Base-by-base conservation (phyloP, 495 filamentous ascomycete genomes). In the Hypoxylon fuscum region DNA sequence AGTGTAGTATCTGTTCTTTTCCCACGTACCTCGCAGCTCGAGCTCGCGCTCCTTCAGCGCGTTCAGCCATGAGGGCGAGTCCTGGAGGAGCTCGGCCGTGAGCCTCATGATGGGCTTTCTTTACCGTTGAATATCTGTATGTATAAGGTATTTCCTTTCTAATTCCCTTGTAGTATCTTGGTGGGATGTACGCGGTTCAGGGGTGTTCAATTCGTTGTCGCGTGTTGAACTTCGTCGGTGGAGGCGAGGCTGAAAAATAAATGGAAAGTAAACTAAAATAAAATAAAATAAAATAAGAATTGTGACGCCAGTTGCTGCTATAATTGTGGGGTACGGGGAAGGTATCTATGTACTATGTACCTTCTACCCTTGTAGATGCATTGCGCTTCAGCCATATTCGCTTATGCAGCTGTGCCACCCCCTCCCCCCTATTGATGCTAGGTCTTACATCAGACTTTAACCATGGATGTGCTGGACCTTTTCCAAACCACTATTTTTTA, bases 1-100 rank as follows among this genome's bases (percentile, higher is more conserved):
- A 85, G 88, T 92, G 92, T 89, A 96, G 92, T 88, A 96, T 93
- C 93, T 93, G 90, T 81, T 87, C 92, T 94, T 97, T 93, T 90
- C 91, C 88, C 85, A 93, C 92, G 89, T 87, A 99, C 96, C 96
- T 98, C 96, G 88, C 67, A 99, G 92, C 83, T 97, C 93, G 71
- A 99, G 85, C 85, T 99, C 96, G 71, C 96, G 91, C 81, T 99
- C 95, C 76, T 91, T 93, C 78, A 98, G 83, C 62, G 94, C 91
- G 81, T 98, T 98, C 71, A 97, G 90, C 86, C 96, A 99, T 74
- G 92, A 96, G 57, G 94, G 89, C 58, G 94, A 94, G 77, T 84
- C 86, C 74, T 89, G 83, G 72, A 98, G 93, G 69, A 97, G 89
- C 73, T 98, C 95, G 64, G 91, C 88, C 53, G 93, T 97, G 77